These are phyloP conservation scores for Wallacemonas sp. DNA, from an alignment of 208 protist genomes.

Conservation along the genomic window DNA sequence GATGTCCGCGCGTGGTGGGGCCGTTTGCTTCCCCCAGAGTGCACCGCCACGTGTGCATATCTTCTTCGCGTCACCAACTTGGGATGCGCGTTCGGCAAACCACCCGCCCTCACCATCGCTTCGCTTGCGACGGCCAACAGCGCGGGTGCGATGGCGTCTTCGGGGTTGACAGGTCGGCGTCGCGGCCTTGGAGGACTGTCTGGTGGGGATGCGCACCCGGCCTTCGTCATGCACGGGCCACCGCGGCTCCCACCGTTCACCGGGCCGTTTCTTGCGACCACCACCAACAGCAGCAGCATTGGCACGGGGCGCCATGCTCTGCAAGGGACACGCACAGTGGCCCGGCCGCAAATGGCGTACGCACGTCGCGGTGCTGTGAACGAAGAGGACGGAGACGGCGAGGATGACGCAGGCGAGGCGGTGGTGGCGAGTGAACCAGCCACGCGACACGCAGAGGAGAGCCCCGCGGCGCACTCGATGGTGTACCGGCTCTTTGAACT, in stretches of 20 bases:
- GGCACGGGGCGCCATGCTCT: no score
- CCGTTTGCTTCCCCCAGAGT: background rate
- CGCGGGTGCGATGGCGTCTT: no score
- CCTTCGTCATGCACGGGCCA: no score
- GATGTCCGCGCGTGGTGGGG: background rate
- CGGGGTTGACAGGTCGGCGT: no score
- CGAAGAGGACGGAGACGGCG: background rate
- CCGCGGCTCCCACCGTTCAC: no score
- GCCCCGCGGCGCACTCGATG: background rate
- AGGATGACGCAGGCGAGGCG: background rate
- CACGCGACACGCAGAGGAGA: background rate
- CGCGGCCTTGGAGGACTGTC: no score
- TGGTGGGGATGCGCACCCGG: no score
- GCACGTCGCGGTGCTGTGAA: no score
- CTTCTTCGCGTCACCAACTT: background rate
- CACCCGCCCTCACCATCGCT: background rate
- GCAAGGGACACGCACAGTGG: no score
- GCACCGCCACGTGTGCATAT: background rate
- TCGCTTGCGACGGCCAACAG: background rate
- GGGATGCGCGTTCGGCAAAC: background rate
- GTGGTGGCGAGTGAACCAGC: background rate
- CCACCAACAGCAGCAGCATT: no score
- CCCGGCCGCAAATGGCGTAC: no score
- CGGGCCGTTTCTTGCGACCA: no score
- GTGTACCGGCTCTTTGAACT: slow-evolving; percentile 6